A percentile compares a stretch with the other conserved stretches of the same genome.
Evolutionary conservation across 495 filamentous ascomycete species (phyloP).

Genomic region (Penicillium desertorum): DNA sequence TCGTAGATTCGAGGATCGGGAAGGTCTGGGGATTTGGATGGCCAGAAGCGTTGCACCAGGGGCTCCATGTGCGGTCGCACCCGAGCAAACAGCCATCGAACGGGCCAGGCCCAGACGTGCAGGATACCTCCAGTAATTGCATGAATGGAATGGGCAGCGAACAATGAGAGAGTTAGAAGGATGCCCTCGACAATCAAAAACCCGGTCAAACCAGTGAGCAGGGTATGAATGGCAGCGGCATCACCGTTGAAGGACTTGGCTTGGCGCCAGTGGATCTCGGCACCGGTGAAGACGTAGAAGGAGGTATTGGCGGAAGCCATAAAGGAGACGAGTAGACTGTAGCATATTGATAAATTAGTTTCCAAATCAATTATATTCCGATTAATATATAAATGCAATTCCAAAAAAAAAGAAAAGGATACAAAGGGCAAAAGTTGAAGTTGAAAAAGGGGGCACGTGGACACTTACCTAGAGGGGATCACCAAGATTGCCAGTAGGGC

Average conservation of each 20-base stretch:
- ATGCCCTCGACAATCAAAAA: constrained; percentile 38
- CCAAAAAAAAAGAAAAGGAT: too few species aligned
- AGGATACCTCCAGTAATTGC: constrained; percentile 30
- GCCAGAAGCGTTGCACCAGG: constrained; percentile 9
- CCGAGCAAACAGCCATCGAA: constrained; percentile 23
- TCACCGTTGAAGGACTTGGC: constrained; percentile 38
- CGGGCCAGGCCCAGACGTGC: constrained; percentile 34
- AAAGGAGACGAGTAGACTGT: constrained; percentile 35
- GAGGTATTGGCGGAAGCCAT: constrained; percentile 41
- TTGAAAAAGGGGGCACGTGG: constrained; percentile 12
- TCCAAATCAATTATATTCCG: neutral
- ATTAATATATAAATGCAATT: neutral
- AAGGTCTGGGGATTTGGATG: constrained; percentile 14
- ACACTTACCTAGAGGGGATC: constrained; percentile 38
- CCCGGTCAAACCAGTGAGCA: constrained; percentile 39
- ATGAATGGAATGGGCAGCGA: constrained; percentile 29
- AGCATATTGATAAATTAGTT: too few species aligned
- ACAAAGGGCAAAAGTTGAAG: too few species aligned
- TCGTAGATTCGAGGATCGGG: constrained; percentile 37
- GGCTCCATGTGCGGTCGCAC: constrained; percentile 16
- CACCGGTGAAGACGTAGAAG: constrained; percentile 40
- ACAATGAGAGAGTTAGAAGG: constrained; percentile 28
- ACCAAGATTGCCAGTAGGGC: constrained; percentile 23
- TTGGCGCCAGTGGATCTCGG: constrained; percentile 46
- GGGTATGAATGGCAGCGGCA: constrained; percentile 37